Evolutionary conservation across 1,139 yeast species (phyloP), one percentile per base, ranked within the genome.

Genomic region (Pichia inconspicua): DNA sequence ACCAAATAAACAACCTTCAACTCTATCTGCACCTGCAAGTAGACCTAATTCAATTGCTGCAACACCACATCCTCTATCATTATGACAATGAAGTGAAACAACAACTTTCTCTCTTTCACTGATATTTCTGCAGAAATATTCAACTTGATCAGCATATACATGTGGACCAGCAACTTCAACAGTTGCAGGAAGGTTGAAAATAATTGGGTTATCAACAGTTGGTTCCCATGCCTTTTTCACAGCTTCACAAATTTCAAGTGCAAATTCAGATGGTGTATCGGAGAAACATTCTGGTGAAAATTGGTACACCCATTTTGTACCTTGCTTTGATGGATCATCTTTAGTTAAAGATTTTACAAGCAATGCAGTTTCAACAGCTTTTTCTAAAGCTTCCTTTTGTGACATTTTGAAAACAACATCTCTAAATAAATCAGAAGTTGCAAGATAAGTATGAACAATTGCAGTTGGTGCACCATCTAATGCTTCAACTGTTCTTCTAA

Each of bases 11-110:
- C 97, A 92, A 47, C 98, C 97, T 70, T 92, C 98, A 38, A 92
- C 94, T 71, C 98, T 82, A 68, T 92, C 96, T 43, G 95, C 97
- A 58, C 98, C 97, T 10, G 97, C 98, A 70, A 92, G 69, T 53
- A 86, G 74, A 54, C 95, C 97, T 53, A 92, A 77, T 71, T 92
- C 98, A 17, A 96, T 82, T 27, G 97, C 97, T 27, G 97, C 97
- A 42, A 92, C 97, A 53, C 95, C 97, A 67, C 96, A 88, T 39
- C 97, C 97, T 66, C 97, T 81, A 69, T 92, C 97, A 62, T 92
- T 92, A 71, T 92, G 98, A 47, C 95, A 86, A 66, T 92, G 98
- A 46, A 92, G 78, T 22, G 97, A 90, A 50, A 92, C 81, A 61
- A 90, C 78, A 40, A 90, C 81, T 60, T 82, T 87, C 58, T 89